phyloP scores from a whole-genome alignment of 225 moss, liverwort and hornwort genomes.

The Anthoceros angustus region DNA sequence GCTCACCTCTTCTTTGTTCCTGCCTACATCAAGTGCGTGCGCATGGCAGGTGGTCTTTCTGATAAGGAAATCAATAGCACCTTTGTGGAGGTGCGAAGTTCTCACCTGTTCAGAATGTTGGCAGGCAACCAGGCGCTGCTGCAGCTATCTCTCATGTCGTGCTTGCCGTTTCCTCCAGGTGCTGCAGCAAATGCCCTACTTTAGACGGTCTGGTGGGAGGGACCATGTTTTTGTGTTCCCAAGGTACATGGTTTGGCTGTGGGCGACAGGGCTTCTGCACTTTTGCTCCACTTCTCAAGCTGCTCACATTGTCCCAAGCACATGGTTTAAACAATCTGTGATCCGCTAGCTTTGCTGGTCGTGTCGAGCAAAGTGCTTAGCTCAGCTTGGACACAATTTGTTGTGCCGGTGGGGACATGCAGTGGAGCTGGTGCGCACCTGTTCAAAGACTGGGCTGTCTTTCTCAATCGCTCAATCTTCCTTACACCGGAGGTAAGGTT shows the following conservation, averaged over 20 bases:
- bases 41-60: conserved; percentile 34
- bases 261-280: neutral
- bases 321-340: neutral
- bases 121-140: neutral
- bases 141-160: neutral
- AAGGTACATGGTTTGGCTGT: conserved; percentile 20
- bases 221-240: conserved; percentile 67
- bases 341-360: neutral
- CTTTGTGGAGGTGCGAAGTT: conserved; percentile 15
- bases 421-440: conserved; percentile 65
- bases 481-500: conserved; percentile 44
- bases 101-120: neutral
- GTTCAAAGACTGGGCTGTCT: conserved; percentile 44
- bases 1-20: conserved; percentile 68
- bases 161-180: conserved; percentile 16
- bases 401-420: conserved; percentile 14
- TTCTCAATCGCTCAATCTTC: conserved; percentile 56
- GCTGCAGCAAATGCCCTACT: conserved; percentile 47
- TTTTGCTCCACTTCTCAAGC: neutral
- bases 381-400: conserved; percentile 6
- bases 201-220: conserved; percentile 51
- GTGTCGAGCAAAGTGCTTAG: neutral
- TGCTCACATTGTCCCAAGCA: neutral
- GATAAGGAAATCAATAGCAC: conserved; percentile 32
- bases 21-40: conserved; percentile 54